Evolutionary conservation across 1,139 yeast species (phyloP).

Genomic region (Suhomyces atakaporum): DNA sequence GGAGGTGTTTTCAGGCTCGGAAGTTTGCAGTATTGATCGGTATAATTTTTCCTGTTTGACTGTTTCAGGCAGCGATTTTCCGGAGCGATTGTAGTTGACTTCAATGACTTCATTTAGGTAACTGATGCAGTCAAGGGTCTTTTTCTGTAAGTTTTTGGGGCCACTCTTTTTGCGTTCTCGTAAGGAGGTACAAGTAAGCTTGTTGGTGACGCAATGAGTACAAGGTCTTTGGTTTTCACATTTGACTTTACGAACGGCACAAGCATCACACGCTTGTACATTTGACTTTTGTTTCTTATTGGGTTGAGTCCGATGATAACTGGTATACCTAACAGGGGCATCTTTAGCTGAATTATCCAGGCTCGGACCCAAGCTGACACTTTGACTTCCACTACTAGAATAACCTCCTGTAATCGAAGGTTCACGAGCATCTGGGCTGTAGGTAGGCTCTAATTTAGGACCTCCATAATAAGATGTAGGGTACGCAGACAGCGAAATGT

Average conservation of each 20-base stretch:
- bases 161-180: conserved; percentile 47
- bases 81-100: conserved; percentile 7
- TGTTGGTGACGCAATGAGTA: conserved; percentile 40
- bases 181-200: conserved; percentile 39
- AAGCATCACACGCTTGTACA: conserved; percentile 42
- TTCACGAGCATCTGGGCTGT: neutral
- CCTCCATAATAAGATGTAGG: too few species aligned
- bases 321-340: conserved; percentile 8
- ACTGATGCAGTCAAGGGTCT: conserved; percentile 39
- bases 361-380: neutral
- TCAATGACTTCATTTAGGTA: conserved; percentile 19
- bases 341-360: conserved; percentile 1
- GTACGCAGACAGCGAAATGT: too few species aligned
- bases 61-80: conserved; percentile 4
- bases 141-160: conserved; percentile 40
- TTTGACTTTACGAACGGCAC: conserved; percentile 46
- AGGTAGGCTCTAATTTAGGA: neutral
- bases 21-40: conserved; percentile 1
- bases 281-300: conserved; percentile 17
- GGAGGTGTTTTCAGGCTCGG: neutral
- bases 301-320: conserved; percentile 12
- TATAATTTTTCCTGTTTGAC: conserved; percentile 1
- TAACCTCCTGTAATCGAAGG: too few species aligned
- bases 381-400: too few species aligned
- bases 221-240: conserved; percentile 48